phyloP scores from a whole-genome alignment of 23 red algal genomes.

The Gracilariopsis chorda region DNA sequence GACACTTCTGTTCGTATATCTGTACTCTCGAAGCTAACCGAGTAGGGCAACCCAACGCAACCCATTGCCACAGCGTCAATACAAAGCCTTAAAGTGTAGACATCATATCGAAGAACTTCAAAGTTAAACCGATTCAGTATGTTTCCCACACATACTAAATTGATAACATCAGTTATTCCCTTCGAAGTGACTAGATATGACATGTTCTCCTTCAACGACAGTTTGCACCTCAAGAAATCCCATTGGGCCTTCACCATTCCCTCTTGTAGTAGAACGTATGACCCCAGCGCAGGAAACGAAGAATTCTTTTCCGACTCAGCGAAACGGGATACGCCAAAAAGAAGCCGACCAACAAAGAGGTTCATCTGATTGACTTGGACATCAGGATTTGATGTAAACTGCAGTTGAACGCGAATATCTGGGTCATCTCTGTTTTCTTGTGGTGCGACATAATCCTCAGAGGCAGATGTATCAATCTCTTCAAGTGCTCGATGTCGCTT shows the following conservation, averaged over 20 bases:
- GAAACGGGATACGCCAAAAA: background rate
- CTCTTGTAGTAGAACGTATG: slow-evolving; percentile 22
- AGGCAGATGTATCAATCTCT: background rate
- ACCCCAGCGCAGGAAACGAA: background rate
- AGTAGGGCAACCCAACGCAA: background rate
- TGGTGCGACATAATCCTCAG: background rate
- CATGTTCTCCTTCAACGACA: slow-evolving; percentile 36
- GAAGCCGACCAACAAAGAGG: slow-evolving; percentile 20
- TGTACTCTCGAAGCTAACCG: slow-evolving; percentile 48
- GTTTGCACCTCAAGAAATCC: slow-evolving; percentile 51
- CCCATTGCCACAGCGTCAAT: slow-evolving; percentile 41
- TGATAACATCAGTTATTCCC: background rate
- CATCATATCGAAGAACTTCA: slow-evolving; percentile 34
- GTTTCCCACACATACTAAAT: background rate
- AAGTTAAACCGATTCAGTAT: slow-evolving; percentile 57
- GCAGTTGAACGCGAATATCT: slow-evolving; percentile 54
- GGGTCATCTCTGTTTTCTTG: background rate
- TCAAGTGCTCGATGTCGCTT: no score
- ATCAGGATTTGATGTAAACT: slow-evolving; percentile 5
- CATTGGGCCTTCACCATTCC: slow-evolving; percentile 9
- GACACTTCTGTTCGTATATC: slow-evolving; percentile 41
- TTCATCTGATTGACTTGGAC: slow-evolving; percentile 25
- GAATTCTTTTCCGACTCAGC: background rate
- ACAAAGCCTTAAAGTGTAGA: slow-evolving; percentile 28
- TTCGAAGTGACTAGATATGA: background rate